These are phyloP conservation scores for Ascobolus immersus DNA, from an alignment of 495 filamentous ascomycete species.

Conservation along the genomic window DNA sequence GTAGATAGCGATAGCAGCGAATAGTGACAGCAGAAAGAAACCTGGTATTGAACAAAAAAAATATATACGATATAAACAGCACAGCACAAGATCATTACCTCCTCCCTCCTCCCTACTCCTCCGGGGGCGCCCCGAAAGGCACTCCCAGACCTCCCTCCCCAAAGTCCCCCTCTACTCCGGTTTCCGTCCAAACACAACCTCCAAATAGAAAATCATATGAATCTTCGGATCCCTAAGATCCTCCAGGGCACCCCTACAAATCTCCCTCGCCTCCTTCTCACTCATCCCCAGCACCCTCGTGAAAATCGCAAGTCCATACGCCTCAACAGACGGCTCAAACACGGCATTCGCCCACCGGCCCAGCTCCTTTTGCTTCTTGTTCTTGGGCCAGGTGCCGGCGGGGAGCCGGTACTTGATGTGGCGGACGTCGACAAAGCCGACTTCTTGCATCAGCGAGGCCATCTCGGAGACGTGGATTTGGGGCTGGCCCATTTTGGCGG, in stretches of 20 bases:
- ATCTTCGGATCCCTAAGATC: constrained; percentile 10
- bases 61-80: too few relatives aligned
- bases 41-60: too few relatives aligned
- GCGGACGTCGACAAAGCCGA: constrained; percentile 6
- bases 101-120: too few relatives aligned
- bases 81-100: too few relatives aligned
- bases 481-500: constrained; percentile 1
- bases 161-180: too few relatives aligned
- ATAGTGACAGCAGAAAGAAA: too few relatives aligned
- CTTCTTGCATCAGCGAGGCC: constrained; percentile 5
- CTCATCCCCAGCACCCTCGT: constrained; percentile 11
- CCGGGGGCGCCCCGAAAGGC: too few relatives aligned
- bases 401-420: constrained; percentile 3
- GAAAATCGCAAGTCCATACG: constrained; percentile 12
- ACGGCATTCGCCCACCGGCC: constrained; percentile 7
- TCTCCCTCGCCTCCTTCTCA: constrained; percentile 6
- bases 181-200: too few relatives aligned
- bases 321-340: constrained; percentile 12
- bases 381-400: constrained; percentile 8
- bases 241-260: constrained; percentile 5
- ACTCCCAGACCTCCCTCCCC: too few relatives aligned
- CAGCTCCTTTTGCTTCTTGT: constrained; percentile 6
- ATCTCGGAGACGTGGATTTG: constrained; percentile 3
- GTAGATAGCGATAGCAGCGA: too few relatives aligned
- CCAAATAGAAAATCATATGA: too few relatives aligned